A percentile compares a stretch with the other conserved stretches of the same genome.
These are phyloP conservation scores for Lodderomyces jiufengensis DNA, from an alignment of 1,139 yeast genomes.

Conservation along the genomic window DNA sequence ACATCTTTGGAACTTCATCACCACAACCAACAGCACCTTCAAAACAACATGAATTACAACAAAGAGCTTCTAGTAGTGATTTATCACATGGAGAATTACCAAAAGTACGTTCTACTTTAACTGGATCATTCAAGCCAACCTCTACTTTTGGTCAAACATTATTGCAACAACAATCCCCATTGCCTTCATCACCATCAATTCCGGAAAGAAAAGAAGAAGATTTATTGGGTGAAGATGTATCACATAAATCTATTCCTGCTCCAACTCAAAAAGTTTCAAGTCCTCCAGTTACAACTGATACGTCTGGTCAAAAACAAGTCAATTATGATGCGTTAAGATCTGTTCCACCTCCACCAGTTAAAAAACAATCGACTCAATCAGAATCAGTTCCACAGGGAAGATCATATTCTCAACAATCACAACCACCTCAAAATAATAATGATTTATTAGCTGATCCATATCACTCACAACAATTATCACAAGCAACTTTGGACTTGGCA, in stretches of 20 bases:
- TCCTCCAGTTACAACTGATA: conserved; percentile 3
- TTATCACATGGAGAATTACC: conserved; percentile 37
- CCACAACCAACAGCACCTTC: conserved; percentile 13
- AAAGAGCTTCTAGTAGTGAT: conserved; percentile 34
- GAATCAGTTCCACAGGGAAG: conserved; percentile 13
- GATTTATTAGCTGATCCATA: conserved; percentile 55
- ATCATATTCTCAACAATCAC: conserved; percentile 13
- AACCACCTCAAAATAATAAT: conserved; percentile 23
- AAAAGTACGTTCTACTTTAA: conserved; percentile 34
- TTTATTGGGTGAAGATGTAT: conserved; percentile 28
- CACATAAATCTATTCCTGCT: conserved; percentile 8
- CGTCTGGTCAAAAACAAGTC: conserved; percentile 19
- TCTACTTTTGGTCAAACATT: conserved; percentile 68
- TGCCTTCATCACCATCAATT: conserved; percentile 12
- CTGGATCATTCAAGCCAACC: conserved; percentile 51
- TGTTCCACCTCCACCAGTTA: conserved; percentile 46
- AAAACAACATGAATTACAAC: conserved; percentile 9
- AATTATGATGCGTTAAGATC: conserved; percentile 47
- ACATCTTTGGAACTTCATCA: conserved; percentile 46
- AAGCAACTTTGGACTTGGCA: conserved; percentile 82
- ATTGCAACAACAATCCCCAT: conserved; percentile 26
- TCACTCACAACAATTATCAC: conserved; percentile 64
- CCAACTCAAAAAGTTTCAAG: conserved; percentile 7
- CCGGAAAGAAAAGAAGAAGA: conserved; percentile 23
- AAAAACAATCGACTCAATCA: conserved; percentile 15